Evolutionary conservation across 441 rosid genomes (phyloP), one percentile per base, ranked within the genome.

Genomic region (Rhodomyrtus psidioides): DNA sequence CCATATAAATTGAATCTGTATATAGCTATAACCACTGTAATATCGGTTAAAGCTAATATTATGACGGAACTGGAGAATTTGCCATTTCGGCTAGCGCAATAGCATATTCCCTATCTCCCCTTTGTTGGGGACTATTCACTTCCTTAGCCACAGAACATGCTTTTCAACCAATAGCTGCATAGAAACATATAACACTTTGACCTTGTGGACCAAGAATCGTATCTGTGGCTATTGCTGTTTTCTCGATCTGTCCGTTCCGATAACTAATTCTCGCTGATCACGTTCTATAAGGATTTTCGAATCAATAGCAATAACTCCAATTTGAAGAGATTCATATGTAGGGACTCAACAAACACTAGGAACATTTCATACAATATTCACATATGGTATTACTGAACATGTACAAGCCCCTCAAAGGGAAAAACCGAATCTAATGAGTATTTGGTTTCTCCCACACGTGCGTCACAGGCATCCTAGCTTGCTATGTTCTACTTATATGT

Each of bases 271-370:
- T 54, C 79, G 49, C 55, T 51, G 44, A 70, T 82, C 84, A 16
- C 44, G 51, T 81, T 62, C 53, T 86, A 58, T 85, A 57, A 53
- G 59, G 56, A 86, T 86, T 74, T 84, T 84, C 21, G 86, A 70
- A 87, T 81, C 86, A 89, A 83, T 83, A 86, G 84, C 83, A 85
- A 85, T 53, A 85, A 89, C 44, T 85, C 83, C 17, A 57, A 7
- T 59, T 83, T 76, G 84, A 85, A 81, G 53, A 39, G 70, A 81
- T 58, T 86, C 84, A 57, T 75, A 23, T 75, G 58, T 21, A 82
- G 55, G 58, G 57, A 76, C 54, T 74, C 59, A 75, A 46, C 16
- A 6, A 12, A 24, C 30, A 51, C 13, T 14, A 79, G 12, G 55
- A 79, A 79, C 51, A 53, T 83, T 28, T 81, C 53, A 13, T 34